These are phyloP conservation scores for Bruguiera parviflora DNA, from an alignment of 345 rosid genomes.

Conservation along the genomic window DNA sequence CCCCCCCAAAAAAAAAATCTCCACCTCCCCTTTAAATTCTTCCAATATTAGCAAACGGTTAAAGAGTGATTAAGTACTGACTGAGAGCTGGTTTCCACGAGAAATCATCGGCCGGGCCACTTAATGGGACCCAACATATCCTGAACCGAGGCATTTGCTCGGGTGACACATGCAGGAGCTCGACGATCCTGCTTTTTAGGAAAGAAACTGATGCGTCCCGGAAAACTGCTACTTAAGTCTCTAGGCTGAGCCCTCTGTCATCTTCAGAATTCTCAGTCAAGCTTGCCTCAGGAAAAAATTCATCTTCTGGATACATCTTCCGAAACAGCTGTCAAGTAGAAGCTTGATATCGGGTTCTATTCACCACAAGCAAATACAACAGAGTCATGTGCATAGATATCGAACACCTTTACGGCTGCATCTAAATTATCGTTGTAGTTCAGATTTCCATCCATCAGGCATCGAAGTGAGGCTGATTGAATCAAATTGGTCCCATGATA, in stretches of 20 bases:
- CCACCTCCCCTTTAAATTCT: no score
- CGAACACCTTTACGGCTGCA: constrained; percentile 53
- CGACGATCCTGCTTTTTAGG: no score
- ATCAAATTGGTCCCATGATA: constrained; percentile 58
- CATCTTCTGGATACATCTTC: constrained; percentile 45
- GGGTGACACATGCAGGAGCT: no score
- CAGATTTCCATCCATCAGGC: constrained; percentile 81
- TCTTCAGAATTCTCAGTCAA: constrained; percentile 39
- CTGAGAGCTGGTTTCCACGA: no score
- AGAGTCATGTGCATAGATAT: background rate
- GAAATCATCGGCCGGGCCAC: no score
- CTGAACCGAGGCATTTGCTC: no score
- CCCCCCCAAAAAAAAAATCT: no score
- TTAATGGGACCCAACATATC: no score
- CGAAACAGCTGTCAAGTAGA: constrained; percentile 40
- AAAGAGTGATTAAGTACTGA: no score
- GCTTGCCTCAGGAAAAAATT: constrained; percentile 42
- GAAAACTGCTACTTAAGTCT: background rate
- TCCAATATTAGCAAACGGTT: no score
- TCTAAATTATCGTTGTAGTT: constrained; percentile 47
- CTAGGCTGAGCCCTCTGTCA: background rate
- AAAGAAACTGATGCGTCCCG: background rate
- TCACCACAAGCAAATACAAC: background rate
- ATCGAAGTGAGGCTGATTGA: constrained; percentile 48
- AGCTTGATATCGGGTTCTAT: constrained; percentile 4